A percentile compares a stretch with the other conserved stretches of the same genome.
phyloP scores from a whole-genome alignment of 495 filamentous ascomycete species.

The Xylaria telfairii region DNA sequence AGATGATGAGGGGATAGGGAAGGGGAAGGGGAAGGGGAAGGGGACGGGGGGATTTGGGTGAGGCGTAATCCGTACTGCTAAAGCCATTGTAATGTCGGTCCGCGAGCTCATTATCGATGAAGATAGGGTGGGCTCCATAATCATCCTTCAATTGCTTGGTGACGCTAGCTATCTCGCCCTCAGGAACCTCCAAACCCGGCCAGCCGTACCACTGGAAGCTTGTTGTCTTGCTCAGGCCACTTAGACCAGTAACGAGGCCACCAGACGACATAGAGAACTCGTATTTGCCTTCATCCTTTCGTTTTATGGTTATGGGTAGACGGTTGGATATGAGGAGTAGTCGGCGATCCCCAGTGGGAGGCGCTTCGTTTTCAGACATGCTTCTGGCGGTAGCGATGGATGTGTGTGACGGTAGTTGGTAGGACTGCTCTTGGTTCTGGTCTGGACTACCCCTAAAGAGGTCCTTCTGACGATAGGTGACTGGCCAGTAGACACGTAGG shows the following conservation, averaged over 20 bases:
- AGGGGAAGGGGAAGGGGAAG: no score
- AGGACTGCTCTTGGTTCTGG: background rate
- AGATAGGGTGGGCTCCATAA: slow-evolving; percentile 76
- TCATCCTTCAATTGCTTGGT: slow-evolving; percentile 73
- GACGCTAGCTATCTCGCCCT: slow-evolving; percentile 68
- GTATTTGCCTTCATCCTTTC: slow-evolving; percentile 78
- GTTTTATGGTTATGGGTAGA: slow-evolving; percentile 93
- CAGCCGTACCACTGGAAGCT: slow-evolving; percentile 98
- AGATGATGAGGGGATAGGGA: no score
- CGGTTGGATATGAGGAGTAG: slow-evolving; percentile 92
- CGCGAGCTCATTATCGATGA: slow-evolving; percentile 78
- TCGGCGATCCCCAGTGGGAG: slow-evolving; percentile 43
- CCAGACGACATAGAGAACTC: slow-evolving; percentile 94
- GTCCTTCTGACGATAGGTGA: background rate
- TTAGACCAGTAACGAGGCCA: slow-evolving; percentile 88
- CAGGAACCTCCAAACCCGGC: slow-evolving; percentile 87
- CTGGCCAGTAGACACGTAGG: background rate
- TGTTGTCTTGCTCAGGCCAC: slow-evolving; percentile 86
- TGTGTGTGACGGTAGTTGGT: background rate
- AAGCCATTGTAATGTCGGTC: slow-evolving; percentile 88
- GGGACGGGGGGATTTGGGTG: background rate
- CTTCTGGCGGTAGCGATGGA: background rate
- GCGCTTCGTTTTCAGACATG: slow-evolving; percentile 36
- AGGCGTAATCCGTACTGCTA: slow-evolving; percentile 64
- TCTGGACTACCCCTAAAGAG: background rate